phyloP scores from a whole-genome alignment of 345 rosid genomes.

The Citrus unshiu region DNA sequence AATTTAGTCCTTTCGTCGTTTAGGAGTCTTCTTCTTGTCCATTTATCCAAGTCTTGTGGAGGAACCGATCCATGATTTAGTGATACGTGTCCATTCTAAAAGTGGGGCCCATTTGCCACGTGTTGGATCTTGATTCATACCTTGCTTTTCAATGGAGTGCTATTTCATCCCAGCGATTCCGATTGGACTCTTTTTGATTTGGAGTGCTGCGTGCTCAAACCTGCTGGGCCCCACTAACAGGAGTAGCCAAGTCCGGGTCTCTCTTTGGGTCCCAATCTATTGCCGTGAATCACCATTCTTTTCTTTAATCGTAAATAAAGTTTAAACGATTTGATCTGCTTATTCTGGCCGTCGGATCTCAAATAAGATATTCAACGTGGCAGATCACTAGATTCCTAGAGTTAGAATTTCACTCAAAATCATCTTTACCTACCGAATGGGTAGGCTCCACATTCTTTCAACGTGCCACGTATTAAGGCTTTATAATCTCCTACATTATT shows the following conservation, averaged over 20 bases:
- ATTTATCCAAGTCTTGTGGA: background rate
- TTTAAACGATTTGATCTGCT: background rate
- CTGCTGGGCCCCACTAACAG: background rate
- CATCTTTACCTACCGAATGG: constrained; percentile 12
- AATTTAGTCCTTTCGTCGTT: background rate
- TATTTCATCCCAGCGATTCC: background rate
- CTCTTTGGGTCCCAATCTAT: background rate
- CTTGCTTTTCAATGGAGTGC: background rate
- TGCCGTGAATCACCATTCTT: constrained; percentile 17
- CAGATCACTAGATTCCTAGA: background rate
- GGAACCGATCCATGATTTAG: background rate
- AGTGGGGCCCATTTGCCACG: background rate
- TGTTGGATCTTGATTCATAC: background rate
- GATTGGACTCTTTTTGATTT: background rate
- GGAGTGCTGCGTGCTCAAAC: background rate
- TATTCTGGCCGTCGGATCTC: constrained; percentile 3
- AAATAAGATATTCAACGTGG: constrained; percentile 7
- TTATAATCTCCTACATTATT: background rate
- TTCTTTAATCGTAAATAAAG: background rate
- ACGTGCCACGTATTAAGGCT: constrained; percentile 15
- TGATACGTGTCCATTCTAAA: background rate
- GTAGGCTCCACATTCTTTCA: background rate
- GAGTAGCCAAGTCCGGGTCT: background rate
- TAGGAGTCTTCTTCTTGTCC: background rate
- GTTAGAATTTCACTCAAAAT: background rate